Percentiles rank a stretch among this genome's conserved stretches.
These are phyloP conservation scores for Cutaneotrichosporon cavernicola DNA, from an alignment of 1,284 basidiomycete genomes.

Conservation along the genomic window DNA sequence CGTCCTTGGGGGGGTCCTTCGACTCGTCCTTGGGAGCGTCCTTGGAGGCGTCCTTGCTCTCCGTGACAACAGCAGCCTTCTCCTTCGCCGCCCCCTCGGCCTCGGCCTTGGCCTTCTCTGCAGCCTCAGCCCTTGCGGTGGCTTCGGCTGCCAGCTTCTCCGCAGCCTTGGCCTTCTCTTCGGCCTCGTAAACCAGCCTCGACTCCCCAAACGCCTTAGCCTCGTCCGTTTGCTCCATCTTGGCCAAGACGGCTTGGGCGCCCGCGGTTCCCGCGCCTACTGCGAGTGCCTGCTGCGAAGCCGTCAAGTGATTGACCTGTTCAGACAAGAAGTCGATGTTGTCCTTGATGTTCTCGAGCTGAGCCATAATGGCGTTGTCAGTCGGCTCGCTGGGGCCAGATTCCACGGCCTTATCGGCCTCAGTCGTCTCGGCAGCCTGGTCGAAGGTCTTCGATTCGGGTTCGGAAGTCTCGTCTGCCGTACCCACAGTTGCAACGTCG, in stretches of 20 bases:
- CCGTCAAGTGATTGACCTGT: neutral
- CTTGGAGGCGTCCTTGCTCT: slow-evolving; percentile 2
- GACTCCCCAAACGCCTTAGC: neutral
- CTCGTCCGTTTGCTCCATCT: neutral
- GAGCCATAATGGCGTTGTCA: neutral
- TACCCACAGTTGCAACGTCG: neutral
- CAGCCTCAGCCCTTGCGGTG: neutral
- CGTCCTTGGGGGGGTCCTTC: too few species aligned
- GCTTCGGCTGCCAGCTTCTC: neutral
- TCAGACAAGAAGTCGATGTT: neutral
- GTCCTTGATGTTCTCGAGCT: neutral
- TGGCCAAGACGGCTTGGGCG: neutral
- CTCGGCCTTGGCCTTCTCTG: slow-evolving; percentile 15
- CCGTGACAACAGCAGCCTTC: neutral
- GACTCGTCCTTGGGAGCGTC: neutral
- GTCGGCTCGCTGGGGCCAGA: neutral
- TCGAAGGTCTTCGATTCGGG: neutral
- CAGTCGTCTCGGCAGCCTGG: neutral
- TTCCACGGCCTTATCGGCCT: neutral
- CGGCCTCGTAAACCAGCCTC: neutral
- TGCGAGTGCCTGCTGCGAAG: neutral
- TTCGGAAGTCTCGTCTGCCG: neutral
- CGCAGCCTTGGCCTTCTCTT: neutral
- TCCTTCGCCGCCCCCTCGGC: slow-evolving; percentile 32
- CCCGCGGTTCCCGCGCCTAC: neutral